A percentile compares a stretch with the other conserved stretches of the same genome.
Evolutionary conservation across 164 flowering plant genomes (phyloP).

Genomic region (Aristolochia californica): DNA sequence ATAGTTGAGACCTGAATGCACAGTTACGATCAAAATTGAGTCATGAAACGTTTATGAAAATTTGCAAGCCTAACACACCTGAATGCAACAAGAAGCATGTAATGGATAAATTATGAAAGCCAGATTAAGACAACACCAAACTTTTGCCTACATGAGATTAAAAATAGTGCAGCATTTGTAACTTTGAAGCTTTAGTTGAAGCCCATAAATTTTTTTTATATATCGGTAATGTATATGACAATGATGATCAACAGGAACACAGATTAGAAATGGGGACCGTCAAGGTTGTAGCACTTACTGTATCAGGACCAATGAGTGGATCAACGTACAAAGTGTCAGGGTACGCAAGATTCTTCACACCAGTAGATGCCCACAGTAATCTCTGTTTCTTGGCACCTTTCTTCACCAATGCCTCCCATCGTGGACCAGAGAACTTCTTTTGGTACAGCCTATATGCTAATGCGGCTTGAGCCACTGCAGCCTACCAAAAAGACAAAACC

Average conservation of each 20-base stretch:
- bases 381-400: slow-evolving; percentile 99
- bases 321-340: slow-evolving; percentile 84
- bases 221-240: too few species aligned
- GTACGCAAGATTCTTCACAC: slow-evolving; percentile 97
- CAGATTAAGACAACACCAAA: neutral
- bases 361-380: slow-evolving; percentile 96
- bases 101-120: neutral
- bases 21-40: neutral
- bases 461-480: slow-evolving; percentile 98
- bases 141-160: too few species aligned
- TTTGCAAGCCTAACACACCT: neutral
- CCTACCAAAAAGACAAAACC: slow-evolving; percentile 31
- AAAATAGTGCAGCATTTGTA: too few species aligned
- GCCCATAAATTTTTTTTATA: too few species aligned
- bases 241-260: too few species aligned
- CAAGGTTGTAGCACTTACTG: slow-evolving; percentile 32
- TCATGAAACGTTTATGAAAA: neutral
- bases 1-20: slow-evolving; percentile 80
- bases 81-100: too few species aligned
- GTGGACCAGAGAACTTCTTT: slow-evolving; percentile 96
- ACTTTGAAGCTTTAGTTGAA: too few species aligned
- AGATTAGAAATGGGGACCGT: too few species aligned
- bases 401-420: slow-evolving; percentile 98
- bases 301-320: slow-evolving; percentile 97
- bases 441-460: slow-evolving; percentile 90